phyloP scores from a whole-genome alignment of 805 yeast species.

The Metschnikowia gelsemii region DNA sequence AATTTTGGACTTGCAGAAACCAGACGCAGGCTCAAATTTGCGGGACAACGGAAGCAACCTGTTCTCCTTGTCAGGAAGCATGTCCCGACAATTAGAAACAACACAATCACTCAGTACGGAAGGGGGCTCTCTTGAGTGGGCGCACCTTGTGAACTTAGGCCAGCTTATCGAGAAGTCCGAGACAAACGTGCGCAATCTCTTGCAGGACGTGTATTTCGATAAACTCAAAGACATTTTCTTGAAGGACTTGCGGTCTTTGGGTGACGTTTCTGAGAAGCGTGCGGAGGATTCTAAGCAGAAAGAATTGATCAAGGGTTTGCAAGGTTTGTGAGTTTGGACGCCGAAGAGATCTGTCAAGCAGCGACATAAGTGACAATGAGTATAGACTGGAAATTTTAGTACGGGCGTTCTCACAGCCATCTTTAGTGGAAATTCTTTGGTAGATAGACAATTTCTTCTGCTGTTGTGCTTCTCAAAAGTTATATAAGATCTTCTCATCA shows the following conservation, averaged over 20 bases:
- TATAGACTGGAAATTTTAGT: too few species aligned
- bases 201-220: constrained; percentile 94
- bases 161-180: constrained; percentile 84
- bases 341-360: too few species aligned
- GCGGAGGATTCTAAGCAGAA: constrained; percentile 34
- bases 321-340: too few species aligned
- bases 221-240: constrained; percentile 83
- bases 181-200: constrained; percentile 76
- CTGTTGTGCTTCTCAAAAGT: too few species aligned
- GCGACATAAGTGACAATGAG: too few species aligned
- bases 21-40: constrained; percentile 14
- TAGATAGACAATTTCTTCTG: too few species aligned
- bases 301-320: constrained; percentile 41
- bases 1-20: constrained; percentile 60
- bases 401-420: too few species aligned
- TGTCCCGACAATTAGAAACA: constrained; percentile 80
- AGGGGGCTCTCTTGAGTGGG: constrained; percentile 45
- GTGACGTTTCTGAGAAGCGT: constrained; percentile 33
- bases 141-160: constrained; percentile 88
- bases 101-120: constrained; percentile 41
- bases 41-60: too few species aligned
- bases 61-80: constrained; percentile 68
- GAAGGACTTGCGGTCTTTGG: constrained; percentile 43
- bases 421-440: too few species aligned
- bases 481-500: too few species aligned